Evolutionary conservation across 1,139 yeast species (phyloP), one percentile per base, ranked within the genome.

Genomic region (Suhomyces coccinellae): DNA sequence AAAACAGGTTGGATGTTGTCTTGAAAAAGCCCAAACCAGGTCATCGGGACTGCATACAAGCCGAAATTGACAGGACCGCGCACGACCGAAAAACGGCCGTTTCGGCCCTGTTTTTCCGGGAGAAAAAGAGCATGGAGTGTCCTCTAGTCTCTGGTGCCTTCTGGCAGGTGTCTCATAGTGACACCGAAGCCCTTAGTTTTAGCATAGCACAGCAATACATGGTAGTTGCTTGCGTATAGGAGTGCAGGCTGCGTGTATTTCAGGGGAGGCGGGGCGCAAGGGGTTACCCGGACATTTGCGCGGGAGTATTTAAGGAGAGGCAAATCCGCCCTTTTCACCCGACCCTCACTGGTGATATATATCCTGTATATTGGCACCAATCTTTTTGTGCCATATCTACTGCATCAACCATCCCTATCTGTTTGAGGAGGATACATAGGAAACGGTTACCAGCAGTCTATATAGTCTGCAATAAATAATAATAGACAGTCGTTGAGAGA

Each of bases 221-320:
- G 24, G 20, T 20, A 6, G 16, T 39, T 41, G 37, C 42, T 37
- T 35, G 43, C 42, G 41, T 30, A n/a, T 29, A 27, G 20, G 31
- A 26, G 33, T 33, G 40, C 33, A 32, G 33, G 24, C 27, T 31
- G 83, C 69, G 83, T 83, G 72, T 82, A 63, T 91, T 85, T 62
- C 85, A 28, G 85, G 81, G 93, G 69, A 86, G 84, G 65, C 85
- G 85, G 65, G 70, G 85, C 54, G 79, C 86, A 62, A 83, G 80
- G 50, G 38, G 52, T 63, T 63, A 63, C 69, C 68, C 68, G 67
- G 67, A 56, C 50, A 46, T 52, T 22, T 37, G 41, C 36, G 41
- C 48, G 56, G 48, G 49, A 59, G 60, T 64, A 64, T 63, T 61
- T 57, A 63, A 59, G 57, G 51, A 49, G 47, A 55, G 43, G 38